These are phyloP conservation scores for Penicillium taxi DNA, from an alignment of 495 filamentous ascomycete genomes.

Conservation along the genomic window DNA sequence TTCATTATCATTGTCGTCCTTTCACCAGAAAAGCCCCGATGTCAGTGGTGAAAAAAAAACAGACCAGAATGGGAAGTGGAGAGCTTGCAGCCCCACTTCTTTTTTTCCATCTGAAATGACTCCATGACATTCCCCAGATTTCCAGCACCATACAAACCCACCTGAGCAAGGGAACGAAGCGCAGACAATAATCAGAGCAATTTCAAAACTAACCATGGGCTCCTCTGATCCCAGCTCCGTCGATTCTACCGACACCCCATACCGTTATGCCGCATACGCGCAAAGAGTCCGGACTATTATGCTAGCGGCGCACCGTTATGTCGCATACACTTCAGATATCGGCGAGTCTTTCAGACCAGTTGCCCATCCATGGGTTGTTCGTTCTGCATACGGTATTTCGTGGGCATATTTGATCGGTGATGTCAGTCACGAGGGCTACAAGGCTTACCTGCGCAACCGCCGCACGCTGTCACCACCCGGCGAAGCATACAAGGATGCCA, in stretches of 20 bases:
- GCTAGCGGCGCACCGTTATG: conserved; percentile 85
- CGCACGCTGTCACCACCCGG: conserved; percentile 34
- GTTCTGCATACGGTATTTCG: conserved; percentile 78
- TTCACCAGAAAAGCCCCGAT: too few relatives aligned
- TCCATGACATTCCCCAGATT: background rate
- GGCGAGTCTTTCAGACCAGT: conserved; percentile 94
- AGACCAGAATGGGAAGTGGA: background rate
- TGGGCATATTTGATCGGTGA: conserved; percentile 92
- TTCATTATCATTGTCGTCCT: background rate
- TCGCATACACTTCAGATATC: conserved; percentile 95
- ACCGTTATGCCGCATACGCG: conserved; percentile 91
- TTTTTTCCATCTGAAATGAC: too few relatives aligned
- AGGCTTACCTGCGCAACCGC: conserved; percentile 81
- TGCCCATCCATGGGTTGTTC: conserved; percentile 74
- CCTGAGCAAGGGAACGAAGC: conserved; percentile 2
- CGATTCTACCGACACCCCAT: conserved; percentile 72
- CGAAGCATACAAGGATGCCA: conserved; percentile 39
- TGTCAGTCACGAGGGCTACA: conserved; percentile 90
- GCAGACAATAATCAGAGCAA: conserved; percentile 1
- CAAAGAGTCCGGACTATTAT: conserved; percentile 81
- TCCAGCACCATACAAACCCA: background rate
- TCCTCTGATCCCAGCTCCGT: conserved; percentile 47
- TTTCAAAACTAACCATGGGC: conserved; percentile 16
- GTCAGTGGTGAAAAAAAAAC: background rate
- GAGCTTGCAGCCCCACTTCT: conserved; percentile 3